Base-by-base conservation (phyloP, 2,329 filamentous ascomycete genomes). In the Colletotrichum navitas region DNA sequence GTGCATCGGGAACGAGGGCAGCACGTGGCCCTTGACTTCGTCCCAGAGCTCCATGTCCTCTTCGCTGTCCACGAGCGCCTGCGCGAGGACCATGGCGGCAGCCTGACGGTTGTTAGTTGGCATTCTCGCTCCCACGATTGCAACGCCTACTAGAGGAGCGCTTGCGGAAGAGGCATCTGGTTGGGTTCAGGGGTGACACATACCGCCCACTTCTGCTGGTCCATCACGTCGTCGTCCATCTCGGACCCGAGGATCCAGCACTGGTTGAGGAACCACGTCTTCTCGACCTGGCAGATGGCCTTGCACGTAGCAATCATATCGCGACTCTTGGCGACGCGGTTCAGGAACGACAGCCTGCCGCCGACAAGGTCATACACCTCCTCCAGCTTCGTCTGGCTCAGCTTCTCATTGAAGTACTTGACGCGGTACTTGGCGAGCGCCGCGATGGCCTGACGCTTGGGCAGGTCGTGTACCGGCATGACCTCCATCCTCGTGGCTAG, bases 161-260 rank as follows among this genome's bases (percentile, higher is more conserved):
- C 32, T 24, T 16, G 39, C 0, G 61, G 29, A 49, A 24, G 1
- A n/a, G 45, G 32, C 10, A 12, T 39, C 36, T 12, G 18, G 32
- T 39, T 39, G 39, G 39, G 16, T 41, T 29, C 2, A 47, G 51
- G 18, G 8, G 69, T 49, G 41, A 88, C 91, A 88, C 91, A 83
- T 85, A 94, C 92, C 56, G 95, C 94, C 86, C 94, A 98, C 81
- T 98, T 98, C 79, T 98, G 94, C 81, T 98, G 93, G 78, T 98
- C 94, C 92, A 98, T 98, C 76, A 98, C 96, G 79, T 99, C 96
- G 81, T 98, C 96, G 76, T 98, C 96, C 92, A 93, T 93, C 73
- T 92, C 90, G 63, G 83, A 83, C 14, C 92, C 92, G 4, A 94
- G 85, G 71, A 93, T 92, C 86, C 91, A 92, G 82, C 91, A 93